Base-by-base conservation (phyloP, 2,329 filamentous ascomycete genomes). In the Nakataea oryzae region DNA sequence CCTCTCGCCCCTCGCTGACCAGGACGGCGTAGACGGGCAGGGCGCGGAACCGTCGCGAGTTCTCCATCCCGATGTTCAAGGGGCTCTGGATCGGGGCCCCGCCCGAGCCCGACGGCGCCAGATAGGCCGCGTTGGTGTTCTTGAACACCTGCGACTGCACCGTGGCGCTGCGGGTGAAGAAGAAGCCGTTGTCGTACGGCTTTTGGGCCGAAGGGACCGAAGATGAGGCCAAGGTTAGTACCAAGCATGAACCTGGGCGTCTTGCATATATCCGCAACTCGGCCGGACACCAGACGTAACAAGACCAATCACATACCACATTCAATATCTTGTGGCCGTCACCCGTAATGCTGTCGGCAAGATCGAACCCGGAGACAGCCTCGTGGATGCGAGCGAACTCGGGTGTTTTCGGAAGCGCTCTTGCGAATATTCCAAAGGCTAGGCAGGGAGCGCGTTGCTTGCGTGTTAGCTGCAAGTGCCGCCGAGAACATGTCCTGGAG, bases 321-420 rank as follows among this genome's bases (percentile, higher is more conserved):
- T 97, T 97, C 64, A 97, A 81, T n/a, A 96, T 76, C 71, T 97
- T 97, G 74, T 97, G 93, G 0, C 84, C 89, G 69, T 97, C 93
- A 2, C 89, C 87, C 0, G 91, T 87, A 67, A 97, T 92, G 60
- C 90, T 96, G 71, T 97, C 91, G 3, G 90, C 91, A 2, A 96
- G 78, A 64, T 96, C 88, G 14, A 97, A 73, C 0, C 90, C 90
- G 4, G 82, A 79, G 1, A 75, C 80, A 63, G 74, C 79, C 47
- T 71, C 74, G 63, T 74, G 85, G 64, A 85, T 75, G 14, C 72
- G 63, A 3, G 75, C 70, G 70, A 89, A 92, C 62, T 87, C 81
- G 1, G 78, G 71, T 12, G 70, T 78, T 0, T 79, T 71, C 0
- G 83, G 80, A 1, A 97, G 79, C 0, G 86, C 72, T 17, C 91